Base-by-base conservation (phyloP, 805 yeast genomes). In the Candida saitoana region DNA sequence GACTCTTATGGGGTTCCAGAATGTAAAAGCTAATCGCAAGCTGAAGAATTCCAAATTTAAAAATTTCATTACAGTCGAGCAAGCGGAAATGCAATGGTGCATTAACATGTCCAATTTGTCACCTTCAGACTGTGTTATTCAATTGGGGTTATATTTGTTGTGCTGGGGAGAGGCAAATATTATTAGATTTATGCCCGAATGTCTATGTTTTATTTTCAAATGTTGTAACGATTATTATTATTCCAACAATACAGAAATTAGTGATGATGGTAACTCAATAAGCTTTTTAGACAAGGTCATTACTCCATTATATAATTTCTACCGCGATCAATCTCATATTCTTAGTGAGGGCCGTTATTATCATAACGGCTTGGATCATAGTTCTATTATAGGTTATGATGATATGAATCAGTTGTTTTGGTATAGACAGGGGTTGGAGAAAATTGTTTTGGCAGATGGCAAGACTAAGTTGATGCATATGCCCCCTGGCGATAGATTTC, bases 161-260 rank as follows among this genome's bases (percentile, higher is more conserved):
- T 77, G 87, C 47, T 88, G 96, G 96, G 95, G 96, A 1, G 96
- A 88, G 57, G 88, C 96, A 0, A 87, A 85, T 54, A 89, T 87
- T 51, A 57, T 88, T 2, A 71, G 96, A 47, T 88, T 85, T 52
- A 82, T 88, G 80, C 96, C 96, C 0, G 96, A 88, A 56, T 87
- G 95, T 52, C 57, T 88, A 17, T 87, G 95, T 47, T 88, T 89
- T 50, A 77, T 88, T 18, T 87, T 82, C 67, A 86, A 87, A 54
- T 83, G 95, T 51, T 87, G 95, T 38, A 74, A 76, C 37, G 90
- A 84, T 53, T 74, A 74, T 49, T 83, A 73, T 50, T 76, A 75
- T 49, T 72, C 82, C 0, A 56, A 75, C 12, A 72, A 69, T 43
- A 40, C 60, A 7, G 57, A 56, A 20, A 50, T 38, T 15, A 51